Percentiles rank a stretch among this genome's conserved stretches.
phyloP scores from a whole-genome alignment of 2,329 filamentous ascomycete genomes.

The Colletotrichum tabaci region DNA sequence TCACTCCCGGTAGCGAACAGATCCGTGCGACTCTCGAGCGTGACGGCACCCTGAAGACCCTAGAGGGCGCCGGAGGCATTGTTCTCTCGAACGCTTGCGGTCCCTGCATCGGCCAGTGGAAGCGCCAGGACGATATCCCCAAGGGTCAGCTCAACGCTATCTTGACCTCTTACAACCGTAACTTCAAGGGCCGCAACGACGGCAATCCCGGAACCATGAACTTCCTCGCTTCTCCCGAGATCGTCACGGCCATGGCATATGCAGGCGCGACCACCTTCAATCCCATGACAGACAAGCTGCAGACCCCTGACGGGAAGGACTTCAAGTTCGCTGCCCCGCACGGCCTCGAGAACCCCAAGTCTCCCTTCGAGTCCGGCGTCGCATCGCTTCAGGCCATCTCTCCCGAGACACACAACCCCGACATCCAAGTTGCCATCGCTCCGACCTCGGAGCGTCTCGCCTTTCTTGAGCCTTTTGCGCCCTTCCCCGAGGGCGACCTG shows the following conservation, averaged over 20 bases:
- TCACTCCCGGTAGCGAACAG: constrained; percentile 96
- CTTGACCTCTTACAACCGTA: constrained; percentile 97
- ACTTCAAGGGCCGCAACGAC: constrained; percentile 97
- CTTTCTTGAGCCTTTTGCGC: constrained; percentile 88
- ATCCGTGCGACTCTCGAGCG: constrained; percentile 94
- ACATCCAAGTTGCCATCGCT: constrained; percentile 81
- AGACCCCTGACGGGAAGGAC: constrained; percentile 81
- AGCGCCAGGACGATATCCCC: constrained; percentile 84
- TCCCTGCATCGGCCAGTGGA: constrained; percentile 96
- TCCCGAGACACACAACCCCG: constrained; percentile 71
- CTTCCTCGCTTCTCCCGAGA: constrained; percentile 95
- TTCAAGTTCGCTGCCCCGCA: constrained; percentile 90
- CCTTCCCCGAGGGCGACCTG: constrained; percentile 85
- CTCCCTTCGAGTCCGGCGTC: constrained; percentile 84
- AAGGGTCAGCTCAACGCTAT: constrained; percentile 96
- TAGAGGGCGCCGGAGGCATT: constrained; percentile 87
- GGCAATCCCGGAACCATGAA: constrained; percentile 98
- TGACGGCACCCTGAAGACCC: constrained; percentile 88
- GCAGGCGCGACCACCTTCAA: constrained; percentile 96
- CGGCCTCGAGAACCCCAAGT: constrained; percentile 74
- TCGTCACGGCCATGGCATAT: constrained; percentile 97
- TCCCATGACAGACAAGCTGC: constrained; percentile 88
- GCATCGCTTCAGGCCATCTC: constrained; percentile 80
- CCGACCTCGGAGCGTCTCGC: constrained; percentile 93
- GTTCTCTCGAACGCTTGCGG: constrained; percentile 96